Evolutionary conservation across 805 yeast genomes (phyloP).

Genomic region (Teunomyces atbi): DNA sequence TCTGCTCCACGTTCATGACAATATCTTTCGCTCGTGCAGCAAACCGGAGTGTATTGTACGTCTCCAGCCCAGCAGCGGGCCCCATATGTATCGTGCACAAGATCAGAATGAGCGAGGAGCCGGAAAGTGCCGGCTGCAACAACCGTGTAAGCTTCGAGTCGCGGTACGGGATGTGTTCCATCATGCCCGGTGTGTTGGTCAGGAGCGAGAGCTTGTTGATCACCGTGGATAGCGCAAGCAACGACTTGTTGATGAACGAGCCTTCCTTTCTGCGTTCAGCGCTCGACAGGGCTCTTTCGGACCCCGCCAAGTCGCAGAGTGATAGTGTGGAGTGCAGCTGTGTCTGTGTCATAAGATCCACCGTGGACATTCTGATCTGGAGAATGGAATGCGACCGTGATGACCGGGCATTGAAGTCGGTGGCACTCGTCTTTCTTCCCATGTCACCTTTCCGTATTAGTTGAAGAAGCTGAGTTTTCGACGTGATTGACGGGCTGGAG

Average conservation of each 20-base stretch:
- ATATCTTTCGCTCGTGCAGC: slow-evolving; percentile 93
- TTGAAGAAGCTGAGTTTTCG: slow-evolving; percentile 58
- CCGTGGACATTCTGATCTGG: slow-evolving; percentile 55
- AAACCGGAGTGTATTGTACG: slow-evolving; percentile 82
- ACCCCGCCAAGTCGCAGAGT: slow-evolving; percentile 93
- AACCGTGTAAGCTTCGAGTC: slow-evolving; percentile 90
- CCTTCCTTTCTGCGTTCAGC: slow-evolving; percentile 90
- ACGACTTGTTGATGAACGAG: slow-evolving; percentile 85
- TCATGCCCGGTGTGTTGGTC: slow-evolving; percentile 14
- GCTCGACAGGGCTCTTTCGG: slow-evolving; percentile 74
- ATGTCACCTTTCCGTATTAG: slow-evolving; percentile 69
- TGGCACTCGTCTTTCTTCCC: slow-evolving; percentile 77
- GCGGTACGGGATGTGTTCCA: slow-evolving; percentile 83
- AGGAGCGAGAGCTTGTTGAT: slow-evolving; percentile 67
- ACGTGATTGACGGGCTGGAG: slow-evolving; percentile 54
- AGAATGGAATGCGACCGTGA: slow-evolving; percentile 92
- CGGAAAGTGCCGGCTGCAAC: slow-evolving; percentile 88
- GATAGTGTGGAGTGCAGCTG: slow-evolving; percentile 63
- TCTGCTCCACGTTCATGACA: slow-evolving; percentile 60
- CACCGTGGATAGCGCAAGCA: slow-evolving; percentile 89
- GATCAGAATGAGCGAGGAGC: slow-evolving; percentile 78
- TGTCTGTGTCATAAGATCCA: slow-evolving; percentile 38
- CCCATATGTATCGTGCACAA: slow-evolving; percentile 83
- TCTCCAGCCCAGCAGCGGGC: slow-evolving; percentile 52
- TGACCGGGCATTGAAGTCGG: slow-evolving; percentile 84